Base-by-base conservation (phyloP, 495 filamentous ascomycete species). In the Neurospora pannonica region DNA sequence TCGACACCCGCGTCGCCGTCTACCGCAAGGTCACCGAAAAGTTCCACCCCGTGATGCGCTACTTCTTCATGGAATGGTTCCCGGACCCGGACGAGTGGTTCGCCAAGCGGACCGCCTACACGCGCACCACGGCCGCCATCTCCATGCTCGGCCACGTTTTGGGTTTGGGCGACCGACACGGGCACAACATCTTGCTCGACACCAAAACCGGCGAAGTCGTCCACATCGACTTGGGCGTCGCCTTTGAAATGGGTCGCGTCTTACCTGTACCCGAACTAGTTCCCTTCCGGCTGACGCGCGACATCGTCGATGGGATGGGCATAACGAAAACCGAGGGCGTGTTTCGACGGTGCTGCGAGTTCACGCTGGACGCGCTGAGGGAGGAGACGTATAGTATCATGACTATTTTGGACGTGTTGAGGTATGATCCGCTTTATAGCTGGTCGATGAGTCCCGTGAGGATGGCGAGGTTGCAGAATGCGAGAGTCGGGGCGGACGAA, bases 1-100 rank as follows among this genome's bases (percentile, higher is more conserved):
- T 88, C 38, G 92, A 94, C 31, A 82, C 86, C n/a, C 88, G 95
- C 17, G 85, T 97, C n/a, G 82, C 88, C 72, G 88, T 86, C 15
- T 99, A 89, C 80, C 89, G 90, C 24, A 89, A 89, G 73, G 90
- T 95, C 43, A 91, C 88, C 9, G 90, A 94, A 3, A 86, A 88
- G 40, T 98, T 97, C 82, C 91, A 93, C 60, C 97, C 97, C 0
- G 95, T 98, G n/a, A 91, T 98, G 90, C 90, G 91, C 40, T 97
- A 94, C 80, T 99, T 98, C 85, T 97, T 98, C 82, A 93, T 97
- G 86, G 95, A 99, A 80, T 90, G 91, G 62, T 99, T 97, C 81
- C 87, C 91, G 21, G 95, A 97, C 76, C 96, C 96, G 5, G 95
- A 98, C 79, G 94, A 97, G 76, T 99, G 96, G 96, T 98, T 97